Base-by-base conservation (phyloP, 208 protist genomes). In the Vickermania spadyakhi region DNA sequence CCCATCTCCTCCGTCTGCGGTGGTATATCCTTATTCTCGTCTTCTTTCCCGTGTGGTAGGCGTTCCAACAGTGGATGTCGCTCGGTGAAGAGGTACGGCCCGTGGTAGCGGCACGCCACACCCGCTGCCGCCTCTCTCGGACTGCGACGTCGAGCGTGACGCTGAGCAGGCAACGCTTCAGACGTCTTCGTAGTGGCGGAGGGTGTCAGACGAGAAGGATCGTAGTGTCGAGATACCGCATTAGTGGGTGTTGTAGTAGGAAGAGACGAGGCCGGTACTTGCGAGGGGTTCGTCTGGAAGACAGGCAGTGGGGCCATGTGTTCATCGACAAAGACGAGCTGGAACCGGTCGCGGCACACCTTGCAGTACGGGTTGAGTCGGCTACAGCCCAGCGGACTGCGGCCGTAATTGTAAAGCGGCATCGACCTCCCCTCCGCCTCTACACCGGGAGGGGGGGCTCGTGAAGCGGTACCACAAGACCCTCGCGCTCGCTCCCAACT, bases 361-460 rank as follows among this genome's bases (percentile, higher is more conserved):
- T 54, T 54, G 62, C 87, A 94, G 79, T 94, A 94, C 14, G 87
- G 87, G 62, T 94, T 94, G 50, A 94, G 69, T 23, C 86, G 72
- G 1, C 62, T 64, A 53, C 76, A 87, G 18, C 83, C 77, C 25
- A 94, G 68, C 26, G 83, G 77, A 52, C 72, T 79, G 26, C 58
- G 51, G 5, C 56, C 52, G 5, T 45, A 55, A 49, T 26, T 70
- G 73, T 13, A 23, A 31, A 52, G 3, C n/a, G 3, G 18, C 1
- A 4, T 49, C 23, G 70, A 60, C 2, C 62, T 31, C 18, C 53
- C 53, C 2, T 21, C n/a, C 21, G 58, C 70, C 25, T 2, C 5
- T 27, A 14, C 28, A 27, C 64, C 65, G 27, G 13, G 55, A 26
- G 36, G 36, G 18, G 11, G 7, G 7, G 11, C 36, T n/a, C 11